A percentile compares a stretch with the other conserved stretches of the same genome.
These are phyloP conservation scores for Chaetomium olivaceum DNA, from an alignment of 2,329 filamentous ascomycete genomes.

Conservation along the genomic window DNA sequence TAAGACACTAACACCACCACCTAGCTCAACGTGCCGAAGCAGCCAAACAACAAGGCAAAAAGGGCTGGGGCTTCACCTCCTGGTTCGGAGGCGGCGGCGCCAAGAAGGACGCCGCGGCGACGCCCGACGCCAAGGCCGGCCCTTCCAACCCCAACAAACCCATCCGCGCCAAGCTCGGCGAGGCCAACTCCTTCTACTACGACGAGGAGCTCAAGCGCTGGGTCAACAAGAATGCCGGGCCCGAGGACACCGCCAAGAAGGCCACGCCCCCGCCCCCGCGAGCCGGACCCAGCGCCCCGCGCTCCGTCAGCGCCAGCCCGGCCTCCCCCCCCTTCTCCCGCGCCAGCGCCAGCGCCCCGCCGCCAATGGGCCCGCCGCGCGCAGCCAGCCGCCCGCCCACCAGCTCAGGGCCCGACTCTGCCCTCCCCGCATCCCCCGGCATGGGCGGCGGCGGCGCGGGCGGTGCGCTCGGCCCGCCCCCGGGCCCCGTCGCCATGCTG, in stretches of 20 bases:
- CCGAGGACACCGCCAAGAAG: slow-evolving; percentile 60
- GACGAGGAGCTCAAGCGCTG: slow-evolving; percentile 96
- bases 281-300: slow-evolving; percentile 40
- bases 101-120: slow-evolving; percentile 62
- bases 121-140: slow-evolving; percentile 47
- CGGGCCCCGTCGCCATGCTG: slow-evolving; percentile 45
- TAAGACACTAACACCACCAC: slow-evolving; percentile 36
- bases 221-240: slow-evolving; percentile 91
- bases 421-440: slow-evolving; percentile 1
- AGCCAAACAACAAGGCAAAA: slow-evolving; percentile 55
- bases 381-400: slow-evolving; percentile 21
- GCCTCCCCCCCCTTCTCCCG: slow-evolving; percentile 46
- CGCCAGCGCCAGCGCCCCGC: slow-evolving; percentile 34
- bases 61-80: slow-evolving; percentile 77
- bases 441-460: slow-evolving; percentile 3
- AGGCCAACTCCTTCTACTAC: slow-evolving; percentile 89
- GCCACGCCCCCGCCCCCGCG: slow-evolving; percentile 80
- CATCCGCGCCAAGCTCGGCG: slow-evolving; percentile 91
- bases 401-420: slow-evolving; percentile 2
- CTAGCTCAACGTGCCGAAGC: slow-evolving; percentile 63
- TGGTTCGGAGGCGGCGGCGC: slow-evolving; percentile 66
- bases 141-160: slow-evolving; percentile 55
- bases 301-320: slow-evolving; percentile 54
- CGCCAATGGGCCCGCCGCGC: slow-evolving; percentile 31
- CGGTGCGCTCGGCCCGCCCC: slow-evolving; percentile 17